Evolutionary conservation across 768 basidiomycete species (phyloP), one percentile per base, ranked within the genome.

Genomic region (button mushroom (Agaricus bisporus)): DNA sequence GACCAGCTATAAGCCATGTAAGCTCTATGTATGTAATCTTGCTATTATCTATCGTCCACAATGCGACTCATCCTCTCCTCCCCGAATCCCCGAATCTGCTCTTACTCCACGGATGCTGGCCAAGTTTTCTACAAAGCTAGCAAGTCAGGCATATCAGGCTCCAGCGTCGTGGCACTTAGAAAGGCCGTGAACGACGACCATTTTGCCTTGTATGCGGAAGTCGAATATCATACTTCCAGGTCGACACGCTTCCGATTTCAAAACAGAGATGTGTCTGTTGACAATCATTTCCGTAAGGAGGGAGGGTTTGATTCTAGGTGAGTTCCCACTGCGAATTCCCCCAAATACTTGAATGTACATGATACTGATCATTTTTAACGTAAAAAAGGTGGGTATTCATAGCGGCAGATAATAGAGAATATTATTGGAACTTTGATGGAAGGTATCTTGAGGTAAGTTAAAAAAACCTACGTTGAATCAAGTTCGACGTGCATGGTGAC

Each of bases 391-490:
- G 57, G 9, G 49, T 58, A 4, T 58, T 58, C 36, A 49, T 4
- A 20, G 56, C 47, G 5, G 41, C 56, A 8, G 56, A 58, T 36
- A 65, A 66, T 7, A 53, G 47, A 15, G 54, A 61, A 11, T 73
- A 71, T 22, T 62, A 63, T 17, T 73, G 70, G 71, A 59, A 60
- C 11, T 59, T 71, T 54, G 55, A 46, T 0, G 35, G 46, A 5
- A 61, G 59, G 11, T 61, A 66, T 14, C 66, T 64, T 32, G 51
- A 57, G 41, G 41, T 54, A 7, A 26, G 41, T 38, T 54, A 7
- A 26, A 12, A 15, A 29, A 32, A 47, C n/a, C 4, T 29, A 1
- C 17, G 5, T 32, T 9, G 46, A 22, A 29, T 11, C 3, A 17
- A 32, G 2, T 15, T 11, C 14, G 28, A 26, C 5, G 7, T 28